Evolutionary conservation across 345 rosid species (phyloP).

Genomic region (Moricandia arvensis): DNA sequence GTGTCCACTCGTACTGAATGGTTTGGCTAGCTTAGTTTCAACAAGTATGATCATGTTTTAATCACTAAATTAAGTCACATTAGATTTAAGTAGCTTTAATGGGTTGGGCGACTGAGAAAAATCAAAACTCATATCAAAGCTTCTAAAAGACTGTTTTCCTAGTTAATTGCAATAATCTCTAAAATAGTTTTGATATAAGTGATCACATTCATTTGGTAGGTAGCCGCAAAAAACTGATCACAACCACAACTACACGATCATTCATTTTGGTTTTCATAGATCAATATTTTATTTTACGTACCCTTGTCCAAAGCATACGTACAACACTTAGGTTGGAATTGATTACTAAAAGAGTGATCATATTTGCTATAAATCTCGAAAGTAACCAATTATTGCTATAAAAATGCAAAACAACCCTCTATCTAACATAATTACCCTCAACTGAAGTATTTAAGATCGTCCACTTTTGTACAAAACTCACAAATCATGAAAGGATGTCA

Average conservation of each 20-base stretch:
- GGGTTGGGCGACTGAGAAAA: background rate
- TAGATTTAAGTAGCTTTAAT: background rate
- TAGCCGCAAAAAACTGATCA: background rate
- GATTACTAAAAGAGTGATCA: background rate
- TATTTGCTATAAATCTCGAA: background rate
- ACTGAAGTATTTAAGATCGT: too few relatives aligned
- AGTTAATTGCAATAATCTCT: background rate
- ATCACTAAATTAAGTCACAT: background rate
- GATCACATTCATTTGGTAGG: background rate
- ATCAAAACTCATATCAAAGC: background rate
- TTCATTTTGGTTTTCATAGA: background rate
- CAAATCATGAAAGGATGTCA: too few relatives aligned
- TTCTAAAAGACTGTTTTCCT: background rate
- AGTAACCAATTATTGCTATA: too few relatives aligned
- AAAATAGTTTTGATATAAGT: background rate
- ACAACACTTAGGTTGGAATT: background rate
- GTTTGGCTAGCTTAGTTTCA: background rate
- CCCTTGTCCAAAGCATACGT: background rate
- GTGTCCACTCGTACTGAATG: background rate
- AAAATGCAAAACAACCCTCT: background rate
- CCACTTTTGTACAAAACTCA: too few relatives aligned
- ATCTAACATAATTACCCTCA: too few relatives aligned
- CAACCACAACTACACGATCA: background rate
- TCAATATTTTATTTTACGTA: background rate
- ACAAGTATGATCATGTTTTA: background rate